Conservation (phyloP, 306 rosid genomes). For the Corylus americana region DNA sequence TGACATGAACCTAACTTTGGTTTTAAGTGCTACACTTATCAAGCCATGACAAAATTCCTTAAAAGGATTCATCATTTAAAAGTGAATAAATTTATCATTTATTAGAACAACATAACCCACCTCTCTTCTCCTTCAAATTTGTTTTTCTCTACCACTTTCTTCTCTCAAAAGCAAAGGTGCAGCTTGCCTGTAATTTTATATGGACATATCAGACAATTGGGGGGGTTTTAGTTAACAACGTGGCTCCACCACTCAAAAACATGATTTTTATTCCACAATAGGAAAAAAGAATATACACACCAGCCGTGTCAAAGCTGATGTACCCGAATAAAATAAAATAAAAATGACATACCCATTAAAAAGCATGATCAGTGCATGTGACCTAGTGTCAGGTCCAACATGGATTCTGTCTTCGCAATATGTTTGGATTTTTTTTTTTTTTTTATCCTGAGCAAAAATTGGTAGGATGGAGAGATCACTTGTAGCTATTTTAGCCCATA, state of each 20-base stretch:
- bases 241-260: constrained; percentile 6
- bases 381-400: not conserved
- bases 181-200: constrained; percentile 17
- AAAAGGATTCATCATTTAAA: not conserved
- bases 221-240: not conserved
- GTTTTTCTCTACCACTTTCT: not conserved
- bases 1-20: not conserved
- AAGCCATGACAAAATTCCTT: not conserved
- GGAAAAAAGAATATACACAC: not conserved
- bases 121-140: not conserved
- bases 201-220: not conserved
- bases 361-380: not conserved
- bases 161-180: not conserved
- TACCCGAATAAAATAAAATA: not conserved
- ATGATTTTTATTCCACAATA: constrained; percentile 9
- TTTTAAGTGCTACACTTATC: not conserved
- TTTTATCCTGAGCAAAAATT: too few species aligned
- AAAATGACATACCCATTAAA: not conserved
- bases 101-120: not conserved
- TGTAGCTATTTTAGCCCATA: too few species aligned
- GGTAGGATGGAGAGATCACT: too few species aligned
- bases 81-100: not conserved
- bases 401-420: not conserved
- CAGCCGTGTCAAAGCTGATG: not conserved
- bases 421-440: not conserved